Evolutionary conservation across 306 rosid genomes (phyloP), one percentile per base, ranked within the genome.

Genomic region (Castanea crenata): DNA sequence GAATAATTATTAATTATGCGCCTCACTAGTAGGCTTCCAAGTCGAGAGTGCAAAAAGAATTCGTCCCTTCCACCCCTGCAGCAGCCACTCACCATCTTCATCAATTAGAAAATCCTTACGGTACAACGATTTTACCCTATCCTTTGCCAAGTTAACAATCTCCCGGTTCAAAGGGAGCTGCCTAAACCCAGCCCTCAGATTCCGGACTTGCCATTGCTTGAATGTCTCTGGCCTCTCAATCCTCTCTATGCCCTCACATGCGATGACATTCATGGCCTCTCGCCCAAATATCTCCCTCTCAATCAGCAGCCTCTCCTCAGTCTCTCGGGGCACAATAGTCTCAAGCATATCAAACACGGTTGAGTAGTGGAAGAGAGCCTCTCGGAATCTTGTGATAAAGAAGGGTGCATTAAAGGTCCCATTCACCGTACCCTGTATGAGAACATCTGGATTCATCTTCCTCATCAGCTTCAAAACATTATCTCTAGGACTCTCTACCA

Each of bases 61-160:
- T 71, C 87, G 73, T 27, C 87, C 85, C 77, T 84, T 84, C 87
- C 87, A 84, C 54, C 87, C 87, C 62, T 80, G 82, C 63, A 84
- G 64, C 75, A 84, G 52, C 82, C 85, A 84, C 38, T 31, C 63
- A 27, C 82, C 44, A 73, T 80, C 85, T 77, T 80, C 84, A 74
- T 80, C 80, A 6, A 77, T 81, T 11, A 76, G 77, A 35, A 84
- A 84, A 77, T 84, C 85, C 74, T 80, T 84, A 56, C 77, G 87
- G 72, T 84, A 77, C 65, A 11, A 34, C 2, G 72, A 20, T 13
- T 68, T 67, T 8, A 77, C 65, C 73, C 80, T 81, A 44, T 85
- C 88, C 81, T 41, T 78, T 19, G 85, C 83, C 71, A 2, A 71
- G 75, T 70, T 55, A 46, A 62, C 8, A 18, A 78, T 85, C 85